Evolutionary conservation across 2,329 filamentous ascomycete species (phyloP).

Genomic region (Conoideocrella luteorostrata): DNA sequence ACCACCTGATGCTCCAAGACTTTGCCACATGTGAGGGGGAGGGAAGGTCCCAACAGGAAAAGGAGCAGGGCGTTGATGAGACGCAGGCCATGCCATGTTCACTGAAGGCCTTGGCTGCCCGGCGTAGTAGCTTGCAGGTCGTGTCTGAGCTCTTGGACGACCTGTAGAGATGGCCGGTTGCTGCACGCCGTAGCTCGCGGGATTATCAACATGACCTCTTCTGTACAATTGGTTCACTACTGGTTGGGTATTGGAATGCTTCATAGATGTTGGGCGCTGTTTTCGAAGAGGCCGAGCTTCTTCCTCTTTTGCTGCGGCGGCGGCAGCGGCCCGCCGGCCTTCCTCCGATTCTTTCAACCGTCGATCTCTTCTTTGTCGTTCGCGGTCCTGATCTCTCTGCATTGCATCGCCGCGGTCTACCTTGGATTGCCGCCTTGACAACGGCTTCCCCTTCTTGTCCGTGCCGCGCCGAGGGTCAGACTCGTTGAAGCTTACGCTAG

Average conservation of each 20-base stretch:
- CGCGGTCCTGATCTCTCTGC: slow-evolving; percentile 19
- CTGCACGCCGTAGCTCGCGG: slow-evolving; percentile 29
- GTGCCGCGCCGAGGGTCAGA: slow-evolving; percentile 37
- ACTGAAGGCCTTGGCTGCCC: slow-evolving; percentile 22
- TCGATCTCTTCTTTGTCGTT: slow-evolving; percentile 22
- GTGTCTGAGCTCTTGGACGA: slow-evolving; percentile 26
- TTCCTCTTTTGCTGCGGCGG: slow-evolving; percentile 12
- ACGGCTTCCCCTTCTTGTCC: slow-evolving; percentile 21
- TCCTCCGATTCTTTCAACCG: slow-evolving; percentile 18
- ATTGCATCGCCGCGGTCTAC: slow-evolving; percentile 15
- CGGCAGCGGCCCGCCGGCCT: slow-evolving; percentile 7
- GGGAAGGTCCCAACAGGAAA: slow-evolving; percentile 24
- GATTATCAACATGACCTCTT: slow-evolving; percentile 27
- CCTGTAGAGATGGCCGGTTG: slow-evolving; percentile 24
- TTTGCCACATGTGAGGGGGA: slow-evolving; percentile 21
- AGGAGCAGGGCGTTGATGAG: slow-evolving; percentile 15
- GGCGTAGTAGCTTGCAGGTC: slow-evolving; percentile 30
- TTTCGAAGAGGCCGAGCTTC: slow-evolving; percentile 22
- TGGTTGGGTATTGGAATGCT: slow-evolving; percentile 26
- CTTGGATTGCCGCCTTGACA: slow-evolving; percentile 13
- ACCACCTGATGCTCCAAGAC: slow-evolving; percentile 17
- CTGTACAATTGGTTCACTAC: slow-evolving; percentile 24
- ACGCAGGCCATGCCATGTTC: slow-evolving; percentile 21
- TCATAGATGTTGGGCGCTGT: slow-evolving; percentile 21
- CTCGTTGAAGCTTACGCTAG: slow-evolving; percentile 31